phyloP scores from a whole-genome alignment of 192 early-diverging fungal species.

The Umbelopsis sp. region DNA sequence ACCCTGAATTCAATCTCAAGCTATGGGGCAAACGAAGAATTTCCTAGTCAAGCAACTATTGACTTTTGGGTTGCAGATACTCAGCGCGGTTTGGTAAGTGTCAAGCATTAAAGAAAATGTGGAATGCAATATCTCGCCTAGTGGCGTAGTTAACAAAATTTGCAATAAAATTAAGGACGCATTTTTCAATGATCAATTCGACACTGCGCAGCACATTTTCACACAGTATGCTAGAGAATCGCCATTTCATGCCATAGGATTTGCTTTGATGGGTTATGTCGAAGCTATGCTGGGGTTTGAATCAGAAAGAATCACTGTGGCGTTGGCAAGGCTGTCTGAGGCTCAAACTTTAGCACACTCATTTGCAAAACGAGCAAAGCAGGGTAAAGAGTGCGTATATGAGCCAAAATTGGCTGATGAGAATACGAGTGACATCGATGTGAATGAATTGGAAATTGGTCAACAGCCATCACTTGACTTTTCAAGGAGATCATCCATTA shows the following conservation, averaged over 20 bases:
- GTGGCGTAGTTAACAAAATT: slow-evolving; percentile 5
- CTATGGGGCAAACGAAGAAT: not conserved
- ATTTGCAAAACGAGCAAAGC: slow-evolving; percentile 24
- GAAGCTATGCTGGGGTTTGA: slow-evolving; percentile 46
- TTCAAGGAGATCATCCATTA: not conserved
- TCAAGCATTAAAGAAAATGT: not conserved
- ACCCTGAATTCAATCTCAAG: slow-evolving; percentile 5
- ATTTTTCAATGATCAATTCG: slow-evolving; percentile 43
- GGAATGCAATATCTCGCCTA: not conserved
- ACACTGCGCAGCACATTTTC: slow-evolving; percentile 34
- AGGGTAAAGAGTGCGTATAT: not conserved
- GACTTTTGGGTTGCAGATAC: slow-evolving; percentile 26
- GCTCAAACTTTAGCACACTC: slow-evolving; percentile 31
- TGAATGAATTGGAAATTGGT: slow-evolving; percentile 10
- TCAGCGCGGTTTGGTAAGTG: slow-evolving; percentile 30
- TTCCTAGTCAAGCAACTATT: slow-evolving; percentile 13
- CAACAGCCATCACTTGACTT: not conserved
- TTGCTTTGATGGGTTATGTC: slow-evolving; percentile 41
- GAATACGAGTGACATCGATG: slow-evolving; percentile 11
- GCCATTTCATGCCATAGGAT: slow-evolving; percentile 42
- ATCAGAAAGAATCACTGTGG: slow-evolving; percentile 30
- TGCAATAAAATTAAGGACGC: slow-evolving; percentile 25
- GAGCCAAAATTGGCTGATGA: not conserved
- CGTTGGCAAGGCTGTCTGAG: slow-evolving; percentile 25
- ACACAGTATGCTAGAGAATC: slow-evolving; percentile 31